phyloP scores from a whole-genome alignment of 1,139 yeast species.

The Magnusiomyces clavatus region DNA sequence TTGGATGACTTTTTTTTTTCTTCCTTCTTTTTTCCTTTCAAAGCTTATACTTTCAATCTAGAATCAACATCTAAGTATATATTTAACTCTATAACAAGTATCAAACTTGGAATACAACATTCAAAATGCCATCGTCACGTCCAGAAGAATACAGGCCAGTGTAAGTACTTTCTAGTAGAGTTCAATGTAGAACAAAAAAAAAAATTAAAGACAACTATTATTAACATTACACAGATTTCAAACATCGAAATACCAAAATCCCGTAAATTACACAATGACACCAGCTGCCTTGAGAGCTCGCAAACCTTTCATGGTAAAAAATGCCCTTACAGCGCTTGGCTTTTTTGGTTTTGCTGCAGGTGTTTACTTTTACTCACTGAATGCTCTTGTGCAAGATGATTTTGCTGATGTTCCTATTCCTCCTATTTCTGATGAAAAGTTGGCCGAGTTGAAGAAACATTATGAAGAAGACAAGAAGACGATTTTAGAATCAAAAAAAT shows the following conservation, averaged over 20 bases:
- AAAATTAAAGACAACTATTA: background rate
- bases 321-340: slow-evolving; percentile 52
- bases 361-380: slow-evolving; percentile 52
- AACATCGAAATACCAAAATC: slow-evolving; percentile 56
- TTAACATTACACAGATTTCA: slow-evolving; percentile 18
- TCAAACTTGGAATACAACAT: background rate
- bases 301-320: slow-evolving; percentile 73
- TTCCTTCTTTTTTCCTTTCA: background rate
- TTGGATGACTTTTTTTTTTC: background rate
- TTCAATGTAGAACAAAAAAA: background rate
- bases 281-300: slow-evolving; percentile 91
- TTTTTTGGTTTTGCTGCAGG: slow-evolving; percentile 48
- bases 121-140: slow-evolving; percentile 7
- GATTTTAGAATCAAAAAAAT: too few species aligned
- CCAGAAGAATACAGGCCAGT: slow-evolving; percentile 5
- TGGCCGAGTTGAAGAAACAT: slow-evolving; percentile 43
- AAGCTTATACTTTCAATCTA: background rate
- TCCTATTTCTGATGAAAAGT: slow-evolving; percentile 73
- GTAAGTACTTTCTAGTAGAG: slow-evolving; percentile 4
- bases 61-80: background rate
- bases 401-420: slow-evolving; percentile 90
- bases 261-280: slow-evolving; percentile 77
- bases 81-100: background rate
- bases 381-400: slow-evolving; percentile 69
- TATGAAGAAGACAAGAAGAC: slow-evolving; percentile 11